These are phyloP conservation scores for Panaeolus cyanescens DNA, from an alignment of 768 basidiomycete species.

Conservation along the genomic window DNA sequence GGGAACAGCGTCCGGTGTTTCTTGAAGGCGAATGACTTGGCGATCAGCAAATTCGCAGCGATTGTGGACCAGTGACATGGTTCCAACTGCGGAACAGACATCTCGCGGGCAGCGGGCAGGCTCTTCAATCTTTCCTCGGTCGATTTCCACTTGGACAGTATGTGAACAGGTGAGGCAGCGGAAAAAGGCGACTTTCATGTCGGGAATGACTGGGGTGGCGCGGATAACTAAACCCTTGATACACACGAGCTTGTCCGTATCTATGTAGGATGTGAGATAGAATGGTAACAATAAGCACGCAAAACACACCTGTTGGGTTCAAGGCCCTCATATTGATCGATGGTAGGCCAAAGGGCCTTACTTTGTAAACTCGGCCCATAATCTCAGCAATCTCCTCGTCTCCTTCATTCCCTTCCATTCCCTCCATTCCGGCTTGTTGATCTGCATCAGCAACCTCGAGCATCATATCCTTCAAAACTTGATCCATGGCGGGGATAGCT, in stretches of 20 bases:
- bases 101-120: slow-evolving; percentile 92
- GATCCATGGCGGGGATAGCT: slow-evolving; percentile 96
- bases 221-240: slow-evolving; percentile 98
- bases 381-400: slow-evolving; percentile 90
- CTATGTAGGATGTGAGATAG: slow-evolving; percentile 39
- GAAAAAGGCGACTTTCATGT: slow-evolving; percentile 99
- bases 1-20: slow-evolving; percentile 96
- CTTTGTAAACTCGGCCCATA: slow-evolving; percentile 86
- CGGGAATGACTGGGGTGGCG: slow-evolving; percentile 96
- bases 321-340: slow-evolving; percentile 93
- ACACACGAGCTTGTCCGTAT: slow-evolving; percentile 96
- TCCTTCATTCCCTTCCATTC: slow-evolving; percentile 74
- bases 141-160: slow-evolving; percentile 96
- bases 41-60: slow-evolving; percentile 95
- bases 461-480: slow-evolving; percentile 92
- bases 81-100: slow-evolving; percentile 83
- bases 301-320: slow-evolving; percentile 79
- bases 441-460: slow-evolving; percentile 85
- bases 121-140: slow-evolving; percentile 96
- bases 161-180: slow-evolving; percentile 94
- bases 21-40: slow-evolving; percentile 93
- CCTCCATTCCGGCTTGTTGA: slow-evolving; percentile 65
- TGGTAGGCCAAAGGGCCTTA: slow-evolving; percentile 85
- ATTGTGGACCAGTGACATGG: slow-evolving; percentile 96
- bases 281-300: not conserved